Evolutionary conservation across 1,284 basidiomycete genomes (phyloP), one percentile per base, ranked within the genome.

Genomic region (Malassezia cuniculi): DNA sequence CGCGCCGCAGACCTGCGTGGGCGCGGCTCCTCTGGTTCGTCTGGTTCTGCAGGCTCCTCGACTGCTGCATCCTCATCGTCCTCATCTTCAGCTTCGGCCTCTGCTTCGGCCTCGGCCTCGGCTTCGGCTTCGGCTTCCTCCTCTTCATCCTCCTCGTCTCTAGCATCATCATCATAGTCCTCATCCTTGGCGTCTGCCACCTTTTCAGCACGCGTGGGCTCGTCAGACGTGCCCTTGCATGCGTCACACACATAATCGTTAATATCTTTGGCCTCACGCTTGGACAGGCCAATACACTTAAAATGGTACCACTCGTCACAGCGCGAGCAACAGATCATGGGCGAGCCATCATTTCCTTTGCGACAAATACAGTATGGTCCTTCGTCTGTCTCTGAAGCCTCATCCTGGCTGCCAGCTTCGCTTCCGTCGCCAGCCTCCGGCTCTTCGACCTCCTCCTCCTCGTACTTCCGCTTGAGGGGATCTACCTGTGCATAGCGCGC

Each of bases 301-400:
- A 61, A 58, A 22, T 66, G 62, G 35, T 47, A 66, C 62, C 62
- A 66, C 31, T 66, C 55, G 28, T 52, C 47, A 28, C 62, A 66
- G 4, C 30, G 47, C 25, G 48, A 54, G 47, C 61, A 63, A 21
- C 50, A 57, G 17, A 61, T 57, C 60, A 66, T 63, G 21, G 60
- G 60, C 15, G 54, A 51, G 11, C 60, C 60, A 41, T 66, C 53
- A 27, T 66, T 60, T 32, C 39, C 46, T 19, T 47, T 43, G n/a
- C 52, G 52, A 34, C 62, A 66, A 22, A 62, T 35, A 40, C 62
- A 66, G 36, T 59, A 66, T 18, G 39, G 46, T 15, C 46, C 44
- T 17, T 51, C 50, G 36, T 52, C 53, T 4, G 38, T 49, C 3
- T 34, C 40, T 4, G 41, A 37, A 1, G 47, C 45, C 2, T 47